Conservation (phyloP, 495 filamentous ascomycete species). For the Terfezia boudieri region DNA sequence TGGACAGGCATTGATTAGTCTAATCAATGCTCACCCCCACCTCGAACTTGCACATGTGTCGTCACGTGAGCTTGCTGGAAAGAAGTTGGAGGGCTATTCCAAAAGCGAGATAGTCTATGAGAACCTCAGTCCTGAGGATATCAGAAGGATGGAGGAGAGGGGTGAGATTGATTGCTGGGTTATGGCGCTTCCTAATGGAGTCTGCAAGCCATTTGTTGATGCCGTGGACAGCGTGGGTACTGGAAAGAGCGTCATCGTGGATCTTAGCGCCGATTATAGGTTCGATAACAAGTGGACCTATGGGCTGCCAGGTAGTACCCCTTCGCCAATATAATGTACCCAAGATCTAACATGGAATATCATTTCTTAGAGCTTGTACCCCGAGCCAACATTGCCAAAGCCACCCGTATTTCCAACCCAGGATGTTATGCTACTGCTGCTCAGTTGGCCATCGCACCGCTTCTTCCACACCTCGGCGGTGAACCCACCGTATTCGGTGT, state of each 20-base stretch:
- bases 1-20: conserved; percentile 72
- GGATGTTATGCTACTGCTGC: conserved; percentile 97
- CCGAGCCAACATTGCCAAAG: conserved; percentile 52
- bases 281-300: conserved; percentile 87
- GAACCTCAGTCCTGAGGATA: conserved; percentile 73
- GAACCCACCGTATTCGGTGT: conserved; percentile 81
- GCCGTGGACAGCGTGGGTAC: conserved; percentile 46
- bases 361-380: conserved; percentile 40
- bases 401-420: conserved; percentile 78
- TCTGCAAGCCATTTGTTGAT: conserved; percentile 90
- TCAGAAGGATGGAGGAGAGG: conserved; percentile 69
- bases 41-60: conserved; percentile 88
- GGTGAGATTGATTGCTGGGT: conserved; percentile 97
- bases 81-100: conserved; percentile 72
- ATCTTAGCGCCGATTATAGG: conserved; percentile 86
- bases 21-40: conserved; percentile 80
- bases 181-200: conserved; percentile 92
- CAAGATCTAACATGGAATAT: not conserved
- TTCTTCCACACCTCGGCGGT: conserved; percentile 54
- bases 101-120: conserved; percentile 90
- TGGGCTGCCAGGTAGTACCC: conserved; percentile 42
- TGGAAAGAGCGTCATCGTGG: conserved; percentile 63
- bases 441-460: conserved; percentile 70
- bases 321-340: not conserved
- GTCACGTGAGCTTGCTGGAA: conserved; percentile 76